These are phyloP conservation scores for Gracilaria caudata DNA, from an alignment of 23 red algal species.

Conservation along the genomic window DNA sequence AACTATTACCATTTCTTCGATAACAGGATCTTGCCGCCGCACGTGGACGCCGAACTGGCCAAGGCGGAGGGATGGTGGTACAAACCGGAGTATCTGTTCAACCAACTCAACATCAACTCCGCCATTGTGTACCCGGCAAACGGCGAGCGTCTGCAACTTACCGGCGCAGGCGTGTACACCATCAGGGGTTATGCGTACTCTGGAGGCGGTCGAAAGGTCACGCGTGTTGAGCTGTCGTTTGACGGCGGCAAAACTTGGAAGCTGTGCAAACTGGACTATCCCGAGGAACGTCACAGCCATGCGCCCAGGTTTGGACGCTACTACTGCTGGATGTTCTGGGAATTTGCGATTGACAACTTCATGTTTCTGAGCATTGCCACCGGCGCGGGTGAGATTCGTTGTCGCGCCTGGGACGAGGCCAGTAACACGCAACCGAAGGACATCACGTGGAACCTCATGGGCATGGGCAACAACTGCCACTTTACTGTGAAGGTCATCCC, in stretches of 20 bases:
- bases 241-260: conserved; percentile 87
- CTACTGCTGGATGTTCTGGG: conserved; percentile 90
- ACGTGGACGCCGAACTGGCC: conserved; percentile 89
- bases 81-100: conserved; percentile 93
- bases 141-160: conserved; percentile 84
- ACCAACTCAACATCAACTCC: conserved; percentile 97
- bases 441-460: conserved; percentile 97
- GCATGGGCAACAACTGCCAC: conserved; percentile 97
- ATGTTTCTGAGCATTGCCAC: conserved; percentile 65
- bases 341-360: conserved; percentile 82
- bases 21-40: conserved; percentile 92
- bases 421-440: conserved; percentile 95
- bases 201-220: conserved; percentile 90
- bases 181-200: conserved; percentile 96
- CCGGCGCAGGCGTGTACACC: conserved; percentile 76
- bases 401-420: conserved; percentile 88
- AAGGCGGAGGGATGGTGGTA: conserved; percentile 96
- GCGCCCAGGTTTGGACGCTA: conserved; percentile 75
- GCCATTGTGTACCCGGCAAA: conserved; percentile 88
- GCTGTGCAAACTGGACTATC: conserved; percentile 74
- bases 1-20: conserved; percentile 96
- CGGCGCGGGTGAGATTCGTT: conserved; percentile 71
- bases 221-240: conserved; percentile 91
- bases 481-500: conserved; percentile 87
- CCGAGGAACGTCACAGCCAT: conserved; percentile 77